Evolutionary conservation across 768 basidiomycete species (phyloP).

Genomic region (Lentinula sp.): DNA sequence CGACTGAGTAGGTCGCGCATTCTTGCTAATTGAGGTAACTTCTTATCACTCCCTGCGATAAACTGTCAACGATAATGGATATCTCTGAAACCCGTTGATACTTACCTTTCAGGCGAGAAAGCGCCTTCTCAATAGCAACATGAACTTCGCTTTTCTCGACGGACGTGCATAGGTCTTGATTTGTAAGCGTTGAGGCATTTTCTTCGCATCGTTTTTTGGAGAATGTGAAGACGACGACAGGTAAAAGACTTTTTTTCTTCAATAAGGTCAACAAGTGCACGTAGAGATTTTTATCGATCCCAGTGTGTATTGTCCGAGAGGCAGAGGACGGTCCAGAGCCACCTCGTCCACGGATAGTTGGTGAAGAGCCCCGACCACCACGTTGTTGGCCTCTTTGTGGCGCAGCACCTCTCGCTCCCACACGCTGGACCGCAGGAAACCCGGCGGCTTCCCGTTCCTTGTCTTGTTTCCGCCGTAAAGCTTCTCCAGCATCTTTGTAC

Average conservation of each 20-base stretch:
- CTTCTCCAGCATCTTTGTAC: slow-evolving; percentile 86
- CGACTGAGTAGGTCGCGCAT: slow-evolving; percentile 88
- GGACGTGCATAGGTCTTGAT: slow-evolving; percentile 81
- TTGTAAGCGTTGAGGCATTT: slow-evolving; percentile 84
- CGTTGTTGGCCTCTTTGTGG: slow-evolving; percentile 54
- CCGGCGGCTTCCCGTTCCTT: slow-evolving; percentile 97
- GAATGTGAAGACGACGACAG: slow-evolving; percentile 95
- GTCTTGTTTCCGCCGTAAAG: slow-evolving; percentile 90
- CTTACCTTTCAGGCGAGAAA: slow-evolving; percentile 85
- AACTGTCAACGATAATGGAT: slow-evolving; percentile 6
- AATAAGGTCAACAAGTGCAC: slow-evolving; percentile 86
- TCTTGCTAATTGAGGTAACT: slow-evolving; percentile 85
- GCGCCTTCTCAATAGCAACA: slow-evolving; percentile 85
- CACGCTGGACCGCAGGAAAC: slow-evolving; percentile 74
- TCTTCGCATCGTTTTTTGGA: slow-evolving; percentile 98
- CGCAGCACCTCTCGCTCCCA: slow-evolving; percentile 71
- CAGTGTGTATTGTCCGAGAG: slow-evolving; percentile 55
- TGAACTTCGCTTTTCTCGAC: slow-evolving; percentile 98
- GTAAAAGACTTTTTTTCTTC: slow-evolving; percentile 79
- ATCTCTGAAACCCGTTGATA: slow-evolving; percentile 5
- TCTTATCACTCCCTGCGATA: slow-evolving; percentile 75
- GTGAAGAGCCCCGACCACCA: slow-evolving; percentile 32
- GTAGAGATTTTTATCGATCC: slow-evolving; percentile 85
- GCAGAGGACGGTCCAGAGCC: slow-evolving; percentile 21
- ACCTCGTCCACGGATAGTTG: slow-evolving; percentile 26